These are phyloP conservation scores for Silene uniflora DNA, from an alignment of 148 eudicot genomes.

Conservation along the genomic window DNA sequence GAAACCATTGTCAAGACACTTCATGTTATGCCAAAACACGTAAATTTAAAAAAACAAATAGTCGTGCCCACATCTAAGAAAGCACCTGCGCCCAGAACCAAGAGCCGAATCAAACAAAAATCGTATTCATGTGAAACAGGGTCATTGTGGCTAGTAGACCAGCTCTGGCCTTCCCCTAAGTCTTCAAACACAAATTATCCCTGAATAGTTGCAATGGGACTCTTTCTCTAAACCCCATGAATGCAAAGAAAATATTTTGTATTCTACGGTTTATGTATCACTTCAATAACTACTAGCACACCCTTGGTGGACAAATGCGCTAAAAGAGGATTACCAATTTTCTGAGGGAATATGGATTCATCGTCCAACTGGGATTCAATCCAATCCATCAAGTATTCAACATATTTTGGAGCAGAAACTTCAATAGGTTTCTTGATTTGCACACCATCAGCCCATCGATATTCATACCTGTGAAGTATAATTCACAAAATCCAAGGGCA, in stretches of 20 bases:
- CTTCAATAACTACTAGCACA: background rate
- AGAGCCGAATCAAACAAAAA: background rate
- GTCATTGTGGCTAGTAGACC: background rate
- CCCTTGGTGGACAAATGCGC: background rate
- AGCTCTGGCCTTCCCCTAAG: background rate
- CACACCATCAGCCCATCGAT: slow-evolving; percentile 98
- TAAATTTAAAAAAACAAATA: too few species aligned
- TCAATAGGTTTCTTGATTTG: slow-evolving; percentile 96
- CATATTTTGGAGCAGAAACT: slow-evolving; percentile 98
- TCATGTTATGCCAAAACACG: background rate
- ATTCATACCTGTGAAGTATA: slow-evolving; percentile 66
- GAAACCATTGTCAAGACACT: background rate
- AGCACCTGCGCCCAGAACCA: too few species aligned
- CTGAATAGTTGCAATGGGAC: background rate
- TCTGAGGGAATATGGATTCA: slow-evolving; percentile 95
- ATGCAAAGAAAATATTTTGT: background rate
- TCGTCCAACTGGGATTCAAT: slow-evolving; percentile 91
- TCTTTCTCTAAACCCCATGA: background rate
- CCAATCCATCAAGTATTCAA: slow-evolving; percentile 98
- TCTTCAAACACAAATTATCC: background rate
- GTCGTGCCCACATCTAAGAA: too few species aligned
- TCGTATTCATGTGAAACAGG: background rate
- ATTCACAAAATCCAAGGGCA: slow-evolving; percentile 13
- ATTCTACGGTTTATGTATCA: background rate
- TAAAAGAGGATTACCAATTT: slow-evolving; percentile 50